Evolutionary conservation across 257 asterid species (phyloP).

Genomic region (Rubia yunnanensis): DNA sequence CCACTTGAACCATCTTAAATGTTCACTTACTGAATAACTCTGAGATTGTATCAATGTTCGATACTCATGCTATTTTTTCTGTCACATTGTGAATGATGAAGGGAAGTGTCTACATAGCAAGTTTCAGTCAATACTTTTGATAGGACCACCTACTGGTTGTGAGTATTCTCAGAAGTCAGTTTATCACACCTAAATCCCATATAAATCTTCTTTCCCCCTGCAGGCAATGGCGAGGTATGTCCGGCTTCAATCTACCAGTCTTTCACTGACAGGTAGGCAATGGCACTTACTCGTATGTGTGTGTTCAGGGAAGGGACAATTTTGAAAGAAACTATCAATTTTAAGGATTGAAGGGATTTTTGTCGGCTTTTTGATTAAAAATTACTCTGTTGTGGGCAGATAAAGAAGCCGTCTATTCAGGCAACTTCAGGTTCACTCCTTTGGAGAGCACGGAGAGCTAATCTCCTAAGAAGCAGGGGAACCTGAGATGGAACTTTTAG

Average conservation of each 20-base stretch:
- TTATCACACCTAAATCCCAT: conserved; percentile 4
- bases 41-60: neutral
- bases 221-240: conserved; percentile 83
- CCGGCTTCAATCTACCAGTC: conserved; percentile 58
- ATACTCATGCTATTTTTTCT: neutral
- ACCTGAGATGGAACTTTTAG: neutral
- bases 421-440: conserved; percentile 73
- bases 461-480: conserved; percentile 14
- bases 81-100: neutral
- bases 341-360: neutral
- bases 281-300: conserved; percentile 8
- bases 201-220: conserved; percentile 11
- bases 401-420: conserved; percentile 64
- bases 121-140: neutral
- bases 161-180: neutral
- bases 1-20: neutral
- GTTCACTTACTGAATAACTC: neutral
- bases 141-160: neutral
- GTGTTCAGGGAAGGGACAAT: neutral
- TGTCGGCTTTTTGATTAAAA: conserved; percentile 3
- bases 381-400: conserved; percentile 31
- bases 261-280: conserved; percentile 66
- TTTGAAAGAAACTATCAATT: too few species aligned
- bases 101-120: neutral
- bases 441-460: conserved; percentile 30